Evolutionary conservation across 2,329 filamentous ascomycete species (phyloP).

Genomic region (Cadophora sp.): DNA sequence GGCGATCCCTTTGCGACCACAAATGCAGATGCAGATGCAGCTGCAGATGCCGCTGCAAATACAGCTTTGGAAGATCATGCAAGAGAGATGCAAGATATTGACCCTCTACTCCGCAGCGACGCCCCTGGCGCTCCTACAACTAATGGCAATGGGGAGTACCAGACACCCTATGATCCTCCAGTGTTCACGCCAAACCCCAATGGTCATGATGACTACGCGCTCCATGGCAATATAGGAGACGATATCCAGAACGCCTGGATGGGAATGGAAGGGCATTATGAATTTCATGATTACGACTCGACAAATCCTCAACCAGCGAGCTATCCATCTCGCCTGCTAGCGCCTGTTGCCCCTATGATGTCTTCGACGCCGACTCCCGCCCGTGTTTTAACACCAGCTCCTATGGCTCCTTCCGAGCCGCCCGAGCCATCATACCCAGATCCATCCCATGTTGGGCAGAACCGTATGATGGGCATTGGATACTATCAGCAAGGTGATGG

Average conservation of each 20-base stretch:
- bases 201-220: constrained; percentile 18
- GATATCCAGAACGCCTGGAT: constrained; percentile 20
- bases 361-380: constrained; percentile 23
- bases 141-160: constrained; percentile 23
- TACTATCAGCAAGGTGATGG: constrained; percentile 41
- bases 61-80: constrained; percentile 17
- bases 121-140: background rate
- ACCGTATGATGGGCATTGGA: constrained; percentile 42
- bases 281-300: constrained; percentile 34
- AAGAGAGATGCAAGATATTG: constrained; percentile 39
- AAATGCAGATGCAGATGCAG: constrained; percentile 15
- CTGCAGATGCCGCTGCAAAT: constrained; percentile 8
- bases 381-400: constrained; percentile 24
- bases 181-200: constrained; percentile 15
- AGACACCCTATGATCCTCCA: constrained; percentile 21
- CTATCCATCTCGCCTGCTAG: constrained; percentile 36
- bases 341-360: constrained; percentile 33
- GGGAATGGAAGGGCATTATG: constrained; percentile 33
- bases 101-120: constrained; percentile 38
- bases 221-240: constrained; percentile 15
- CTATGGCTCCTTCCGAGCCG: constrained; percentile 29
- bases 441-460: constrained; percentile 32
- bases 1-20: constrained; percentile 25
- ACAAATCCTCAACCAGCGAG: constrained; percentile 29
- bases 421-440: constrained; percentile 35